phyloP scores from a whole-genome alignment of 2,329 filamentous ascomycete genomes.

The Endocalyx cinctus region DNA sequence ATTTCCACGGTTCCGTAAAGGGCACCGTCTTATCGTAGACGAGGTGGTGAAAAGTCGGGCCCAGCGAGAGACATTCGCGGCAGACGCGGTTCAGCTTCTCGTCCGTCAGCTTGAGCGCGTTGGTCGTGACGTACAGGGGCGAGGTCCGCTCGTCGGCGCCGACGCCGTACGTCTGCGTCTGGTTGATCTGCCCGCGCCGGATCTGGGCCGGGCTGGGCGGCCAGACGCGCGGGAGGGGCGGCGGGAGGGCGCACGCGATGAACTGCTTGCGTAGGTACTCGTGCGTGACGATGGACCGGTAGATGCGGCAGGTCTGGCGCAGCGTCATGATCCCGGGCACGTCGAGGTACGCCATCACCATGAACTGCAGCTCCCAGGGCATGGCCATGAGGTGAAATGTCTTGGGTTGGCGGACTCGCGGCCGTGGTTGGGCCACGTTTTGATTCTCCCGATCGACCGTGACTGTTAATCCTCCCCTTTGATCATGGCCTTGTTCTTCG shows the following conservation, averaged over 20 bases:
- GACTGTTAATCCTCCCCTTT: no score
- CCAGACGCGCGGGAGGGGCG: not conserved
- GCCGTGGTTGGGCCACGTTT: no score
- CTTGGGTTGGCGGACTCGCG: no score
- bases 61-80: constrained; percentile 3
- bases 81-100: constrained; percentile 5
- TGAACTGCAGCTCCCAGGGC: constrained; percentile 8
- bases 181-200: no score
- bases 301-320: constrained; percentile 4
- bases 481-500: no score
- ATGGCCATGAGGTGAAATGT: not conserved
- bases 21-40: no score
- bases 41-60: no score
- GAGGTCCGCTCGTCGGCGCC: no score
- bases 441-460: no score
- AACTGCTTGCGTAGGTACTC: constrained; percentile 1
- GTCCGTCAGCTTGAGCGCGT: not conserved
- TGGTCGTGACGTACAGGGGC: no score
- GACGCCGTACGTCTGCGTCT: no score
- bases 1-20: constrained; percentile 1
- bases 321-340: constrained; percentile 2
- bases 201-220: no score
- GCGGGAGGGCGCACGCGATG: constrained; percentile 1
- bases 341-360: constrained; percentile 3
- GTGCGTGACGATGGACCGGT: constrained; percentile 2